Evolutionary conservation across 768 basidiomycete genomes (phyloP).

Genomic region (Favolaschia claudopus): DNA sequence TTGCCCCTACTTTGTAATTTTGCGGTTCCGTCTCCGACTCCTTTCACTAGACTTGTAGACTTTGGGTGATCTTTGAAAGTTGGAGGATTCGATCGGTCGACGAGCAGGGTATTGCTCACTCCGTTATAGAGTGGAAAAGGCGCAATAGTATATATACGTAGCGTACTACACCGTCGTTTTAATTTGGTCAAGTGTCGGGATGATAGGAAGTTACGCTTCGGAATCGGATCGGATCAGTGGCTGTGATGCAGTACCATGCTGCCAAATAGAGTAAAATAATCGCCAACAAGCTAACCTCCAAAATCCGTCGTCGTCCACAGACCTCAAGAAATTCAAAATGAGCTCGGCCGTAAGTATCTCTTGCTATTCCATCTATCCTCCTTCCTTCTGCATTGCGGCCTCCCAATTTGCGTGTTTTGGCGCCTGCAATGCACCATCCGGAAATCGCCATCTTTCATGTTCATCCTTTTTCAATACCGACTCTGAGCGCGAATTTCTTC

Average conservation of each 20-base stretch:
- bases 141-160: no score
- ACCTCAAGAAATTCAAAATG: slow-evolving; percentile 21
- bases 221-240: no score
- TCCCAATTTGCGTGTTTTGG: not conserved
- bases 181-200: no score
- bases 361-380: not conserved
- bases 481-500: not conserved
- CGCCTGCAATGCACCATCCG: not conserved
- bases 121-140: no score
- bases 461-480: not conserved
- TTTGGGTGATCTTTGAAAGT: no score
- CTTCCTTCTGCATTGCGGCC: not conserved
- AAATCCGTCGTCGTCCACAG: slow-evolving; percentile 13
- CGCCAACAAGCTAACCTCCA: not conserved
- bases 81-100: no score
- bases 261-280: not conserved
- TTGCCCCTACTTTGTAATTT: no score
- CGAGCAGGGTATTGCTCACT: no score
- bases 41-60: no score
- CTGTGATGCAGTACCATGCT: not conserved
- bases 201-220: no score
- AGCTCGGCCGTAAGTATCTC: slow-evolving; percentile 20
- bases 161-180: no score
- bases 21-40: no score
- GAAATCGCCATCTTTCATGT: not conserved